Base-by-base conservation (phyloP, 257 asterid genomes). In the Verbascum thapsus region DNA sequence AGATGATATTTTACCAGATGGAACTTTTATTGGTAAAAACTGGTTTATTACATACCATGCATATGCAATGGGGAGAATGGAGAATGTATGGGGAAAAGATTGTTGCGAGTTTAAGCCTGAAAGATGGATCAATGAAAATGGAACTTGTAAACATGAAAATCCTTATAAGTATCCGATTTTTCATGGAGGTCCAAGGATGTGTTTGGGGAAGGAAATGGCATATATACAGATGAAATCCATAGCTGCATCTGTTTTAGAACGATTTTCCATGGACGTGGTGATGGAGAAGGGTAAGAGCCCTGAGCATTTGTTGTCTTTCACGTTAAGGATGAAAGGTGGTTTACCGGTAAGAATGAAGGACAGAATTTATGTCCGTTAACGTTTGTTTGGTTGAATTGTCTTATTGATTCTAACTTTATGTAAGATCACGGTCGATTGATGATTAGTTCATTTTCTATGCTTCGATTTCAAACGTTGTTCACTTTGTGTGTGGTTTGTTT, bases 201-300 rank as follows among this genome's bases (percentile, higher is more conserved):
- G 97, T 62, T 79, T 92, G 0, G 96, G 96, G 60, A 92, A 89
- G 59, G 99, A 92, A 5, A 80, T 92, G 99, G 97, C 99, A 1
- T 87, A 80, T 51, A 85, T 89, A 63, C 96, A 92, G 80, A 92
- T 92, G 99, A 89, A 89, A 53, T 82, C 85, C 37, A 83, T 92
- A 37, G 94, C 83, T 9, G 97, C 99, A 39, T 72, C 84, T 50
- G 80, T 89, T 45, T 41, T 92, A 71, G 96, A 83, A 64, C 85
- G 80, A 69, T 89, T 87, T 76, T 44, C 39, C 17, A 5, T 85
- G 10, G 70, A 71, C n/a, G 87, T 78, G 53, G 9, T 79, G 77
- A 1, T 76, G 76, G 88, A 83, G 76, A 77, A 83, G 39, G 96
- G 77, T 0, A 79, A 72, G 52, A 52, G 70, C 39, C 98, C 98